Percentiles rank a stretch among this genome's conserved stretches.
phyloP scores from a whole-genome alignment of 2,329 filamentous ascomycete genomes.

The Botryotinia convoluta region DNA sequence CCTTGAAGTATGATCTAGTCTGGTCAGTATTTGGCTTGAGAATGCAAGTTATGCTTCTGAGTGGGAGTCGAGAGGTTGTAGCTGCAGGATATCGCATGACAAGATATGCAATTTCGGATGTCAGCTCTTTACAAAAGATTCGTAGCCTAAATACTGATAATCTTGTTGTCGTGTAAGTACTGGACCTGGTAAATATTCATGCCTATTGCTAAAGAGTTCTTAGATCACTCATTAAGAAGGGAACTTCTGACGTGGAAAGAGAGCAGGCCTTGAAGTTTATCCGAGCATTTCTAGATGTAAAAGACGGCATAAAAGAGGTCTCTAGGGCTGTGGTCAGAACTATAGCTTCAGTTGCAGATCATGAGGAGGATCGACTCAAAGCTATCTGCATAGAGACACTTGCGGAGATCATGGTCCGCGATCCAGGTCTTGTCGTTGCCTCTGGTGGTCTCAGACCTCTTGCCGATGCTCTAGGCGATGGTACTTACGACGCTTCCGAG shows the following conservation, averaged over 20 bases:
- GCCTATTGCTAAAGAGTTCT: slow-evolving; percentile 25
- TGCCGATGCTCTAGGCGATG: slow-evolving; percentile 89
- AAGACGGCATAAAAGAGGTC: slow-evolving; percentile 84
- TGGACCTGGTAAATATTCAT: not conserved
- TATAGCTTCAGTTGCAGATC: slow-evolving; percentile 85
- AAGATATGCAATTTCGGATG: slow-evolving; percentile 90
- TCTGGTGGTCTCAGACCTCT: slow-evolving; percentile 82
- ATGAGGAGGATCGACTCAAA: slow-evolving; percentile 66
- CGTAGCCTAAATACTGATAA: slow-evolving; percentile 86
- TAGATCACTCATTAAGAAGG: slow-evolving; percentile 86
- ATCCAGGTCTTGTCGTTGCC: slow-evolving; percentile 75
- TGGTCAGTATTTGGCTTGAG: slow-evolving; percentile 94
- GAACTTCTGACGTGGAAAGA: slow-evolving; percentile 93
- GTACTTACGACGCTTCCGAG: slow-evolving; percentile 88
- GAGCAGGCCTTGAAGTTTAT: slow-evolving; percentile 98
- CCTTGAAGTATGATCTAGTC: slow-evolving; percentile 91
- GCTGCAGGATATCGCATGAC: slow-evolving; percentile 92
- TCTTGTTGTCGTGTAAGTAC: slow-evolving; percentile 69
- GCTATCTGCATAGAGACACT: slow-evolving; percentile 92
- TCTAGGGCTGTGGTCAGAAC: slow-evolving; percentile 84
- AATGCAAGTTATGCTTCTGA: slow-evolving; percentile 93
- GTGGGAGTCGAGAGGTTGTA: slow-evolving; percentile 92
- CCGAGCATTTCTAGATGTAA: slow-evolving; percentile 90
- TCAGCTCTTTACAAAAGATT: slow-evolving; percentile 84
- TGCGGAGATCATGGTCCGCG: slow-evolving; percentile 84